Evolutionary conservation across 345 rosid genomes (phyloP).

Genomic region (Eucalyptus erythrocorys): DNA sequence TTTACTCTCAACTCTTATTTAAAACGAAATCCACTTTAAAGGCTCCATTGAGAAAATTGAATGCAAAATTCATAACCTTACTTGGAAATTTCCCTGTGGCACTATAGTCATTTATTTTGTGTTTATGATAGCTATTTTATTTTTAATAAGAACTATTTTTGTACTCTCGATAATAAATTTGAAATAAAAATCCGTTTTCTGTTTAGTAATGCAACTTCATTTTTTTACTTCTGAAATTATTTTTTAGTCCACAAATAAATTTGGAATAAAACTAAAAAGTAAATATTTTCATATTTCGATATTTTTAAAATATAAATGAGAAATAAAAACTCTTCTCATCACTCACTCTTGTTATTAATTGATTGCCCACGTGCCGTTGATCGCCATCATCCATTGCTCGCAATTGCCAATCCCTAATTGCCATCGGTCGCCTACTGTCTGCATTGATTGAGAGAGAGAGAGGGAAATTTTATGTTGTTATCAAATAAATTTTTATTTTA

Average conservation of each 20-base stretch:
- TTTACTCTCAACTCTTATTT: neutral
- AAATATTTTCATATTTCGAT: too few species aligned
- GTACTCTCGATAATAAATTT: too few species aligned
- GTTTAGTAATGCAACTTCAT: fast-evolving
- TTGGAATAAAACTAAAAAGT: too few species aligned
- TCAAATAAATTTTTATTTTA: too few species aligned
- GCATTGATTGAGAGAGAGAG: fast-evolving
- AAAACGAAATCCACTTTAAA: fast-evolving
- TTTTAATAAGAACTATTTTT: too few species aligned
- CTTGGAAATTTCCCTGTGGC: fast-evolving
- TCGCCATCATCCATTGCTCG: fast-evolving
- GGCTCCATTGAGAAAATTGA: fast-evolving
- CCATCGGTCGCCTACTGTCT: fast-evolving
- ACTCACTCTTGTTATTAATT: fast-evolving
- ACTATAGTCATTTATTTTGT: neutral
- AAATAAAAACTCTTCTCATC: too few species aligned
- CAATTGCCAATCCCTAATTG: fast-evolving
- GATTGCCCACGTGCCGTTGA: fast-evolving
- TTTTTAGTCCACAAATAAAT: too few species aligned
- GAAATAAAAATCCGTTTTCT: too few species aligned
- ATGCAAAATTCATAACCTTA: neutral
- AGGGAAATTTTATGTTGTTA: too few species aligned
- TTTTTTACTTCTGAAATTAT: too few species aligned
- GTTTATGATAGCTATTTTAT: too few species aligned
- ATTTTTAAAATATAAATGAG: fast-evolving